Evolutionary conservation across 768 basidiomycete species (phyloP), one percentile per base, ranked within the genome.

Genomic region (Auricularia heimuer): DNA sequence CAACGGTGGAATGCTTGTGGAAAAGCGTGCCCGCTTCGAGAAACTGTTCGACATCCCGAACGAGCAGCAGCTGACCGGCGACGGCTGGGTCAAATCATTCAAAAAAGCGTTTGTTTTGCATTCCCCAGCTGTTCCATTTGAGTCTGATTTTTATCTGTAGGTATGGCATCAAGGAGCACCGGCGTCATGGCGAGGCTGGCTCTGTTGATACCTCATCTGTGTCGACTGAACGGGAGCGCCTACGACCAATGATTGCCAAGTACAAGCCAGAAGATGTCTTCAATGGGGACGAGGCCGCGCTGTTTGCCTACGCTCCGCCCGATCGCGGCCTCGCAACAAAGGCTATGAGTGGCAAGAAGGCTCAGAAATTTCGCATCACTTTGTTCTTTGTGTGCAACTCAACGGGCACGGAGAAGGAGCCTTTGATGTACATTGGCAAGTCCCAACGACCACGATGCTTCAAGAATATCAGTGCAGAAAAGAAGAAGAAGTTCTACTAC

Each of bases 351-450:
- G 75, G 75, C 6, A 75, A 76, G 64, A 78, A 77, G 63, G 66
- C 64, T 36, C 65, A 70, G 7, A 76, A 76, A 61, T 72, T 73
- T 63, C 65, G 70, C 14, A 72, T 77, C 34, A 74, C 74, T 3
- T 73, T 73, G 54, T 69, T 71, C 11, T 72, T 79, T 62, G 75
- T 73, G 24, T 71, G 70, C 56, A 78, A 29, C 24, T 29, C 24
- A 29, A 29, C 24, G 24, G 24, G 24, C 24, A 29, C 24, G 24
- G 24, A 29, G 63, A 75, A 76, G 63, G 65, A 75, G 4, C 65
- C 66, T 0, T 47, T 68, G 3, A 63, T 80, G 33, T 75, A 71
- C 66, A 80, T 80, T 69, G 76, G 78, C 12, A 76, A 71, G 63
- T 68, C 68, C 16, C 71, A 65, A 62, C 67, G 66, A 54, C 78